Percentiles rank a stretch among this genome's conserved stretches.
Conservation (phyloP, 2,329 filamentous ascomycete species). For the Trichoderma aggressivum region DNA sequence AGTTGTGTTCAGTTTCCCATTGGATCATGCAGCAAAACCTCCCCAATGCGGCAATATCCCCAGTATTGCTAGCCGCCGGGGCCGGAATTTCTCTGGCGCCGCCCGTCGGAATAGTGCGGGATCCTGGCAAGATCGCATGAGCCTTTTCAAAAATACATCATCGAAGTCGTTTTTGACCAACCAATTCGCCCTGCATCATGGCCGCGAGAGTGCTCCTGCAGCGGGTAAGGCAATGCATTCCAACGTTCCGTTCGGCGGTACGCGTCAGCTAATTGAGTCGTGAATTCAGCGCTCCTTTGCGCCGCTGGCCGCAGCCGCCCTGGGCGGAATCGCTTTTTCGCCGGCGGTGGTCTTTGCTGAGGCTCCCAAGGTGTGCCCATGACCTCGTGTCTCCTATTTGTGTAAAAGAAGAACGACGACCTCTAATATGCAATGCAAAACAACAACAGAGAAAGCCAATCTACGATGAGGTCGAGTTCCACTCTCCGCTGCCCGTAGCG, state of each 20-base stretch:
- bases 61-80: neutral
- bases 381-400: neutral
- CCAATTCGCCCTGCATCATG: constrained; percentile 53
- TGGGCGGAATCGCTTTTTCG: constrained; percentile 46
- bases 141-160: constrained; percentile 21
- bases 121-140: constrained; percentile 16
- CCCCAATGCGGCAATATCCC: neutral
- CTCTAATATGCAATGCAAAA: neutral
- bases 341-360: constrained; percentile 52
- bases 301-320: constrained; percentile 52
- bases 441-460: constrained; percentile 61
- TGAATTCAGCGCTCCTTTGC: constrained; percentile 46
- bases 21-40: neutral
- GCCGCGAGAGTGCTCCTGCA: constrained; percentile 58
- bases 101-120: constrained; percentile 14
- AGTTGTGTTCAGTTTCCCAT: neutral
- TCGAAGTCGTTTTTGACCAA: constrained; percentile 18
- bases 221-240: constrained; percentile 42
- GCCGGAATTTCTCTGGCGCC: constrained; percentile 16
- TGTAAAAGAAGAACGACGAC: neutral
- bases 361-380: constrained; percentile 38
- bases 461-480: constrained; percentile 67
- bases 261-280: constrained; percentile 30
- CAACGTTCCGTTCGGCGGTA: constrained; percentile 16
- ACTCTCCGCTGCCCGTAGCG: constrained; percentile 35